phyloP scores from a whole-genome alignment of 371 early-diverging fungal genomes.

The Dinochytrium kinnereticum region DNA sequence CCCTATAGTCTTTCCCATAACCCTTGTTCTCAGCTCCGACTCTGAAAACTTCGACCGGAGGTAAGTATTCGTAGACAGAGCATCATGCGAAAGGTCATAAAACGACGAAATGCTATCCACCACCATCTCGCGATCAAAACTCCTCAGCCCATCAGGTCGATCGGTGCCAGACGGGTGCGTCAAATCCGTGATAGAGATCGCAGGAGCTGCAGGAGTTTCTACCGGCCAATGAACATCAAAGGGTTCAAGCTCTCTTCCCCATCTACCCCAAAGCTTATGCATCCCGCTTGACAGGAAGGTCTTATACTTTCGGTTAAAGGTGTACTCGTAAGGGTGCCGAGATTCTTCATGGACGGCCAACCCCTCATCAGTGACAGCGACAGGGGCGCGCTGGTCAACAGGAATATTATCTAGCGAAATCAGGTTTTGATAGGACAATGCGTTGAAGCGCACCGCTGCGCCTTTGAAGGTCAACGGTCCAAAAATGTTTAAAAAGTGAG shows the following conservation, averaged over 20 bases:
- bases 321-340: conserved; percentile 42
- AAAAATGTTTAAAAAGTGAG: conserved; percentile 40
- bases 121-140: conserved; percentile 24
- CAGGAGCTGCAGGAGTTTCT: background rate
- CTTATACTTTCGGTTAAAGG: conserved; percentile 19
- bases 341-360: conserved; percentile 36
- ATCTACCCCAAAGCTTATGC: conserved; percentile 11
- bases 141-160: too few species aligned
- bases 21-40: background rate
- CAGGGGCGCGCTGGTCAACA: conserved; percentile 20
- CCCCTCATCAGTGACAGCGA: conserved; percentile 17
- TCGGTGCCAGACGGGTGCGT: too few species aligned
- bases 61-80: conserved; percentile 27
- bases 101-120: conserved; percentile 27
- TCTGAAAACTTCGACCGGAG: background rate
- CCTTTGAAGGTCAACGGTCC: conserved; percentile 32
- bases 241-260: conserved; percentile 26
- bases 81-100: conserved; percentile 37
- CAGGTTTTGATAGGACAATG: conserved; percentile 32
- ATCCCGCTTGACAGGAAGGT: conserved; percentile 28
- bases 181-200: background rate
- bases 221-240: conserved; percentile 28
- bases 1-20: background rate
- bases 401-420: conserved; percentile 40
- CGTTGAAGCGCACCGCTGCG: conserved; percentile 34